Conservation (phyloP, 202 grass and related monocot genomes). For the Cymbopogon flexuosus region DNA sequence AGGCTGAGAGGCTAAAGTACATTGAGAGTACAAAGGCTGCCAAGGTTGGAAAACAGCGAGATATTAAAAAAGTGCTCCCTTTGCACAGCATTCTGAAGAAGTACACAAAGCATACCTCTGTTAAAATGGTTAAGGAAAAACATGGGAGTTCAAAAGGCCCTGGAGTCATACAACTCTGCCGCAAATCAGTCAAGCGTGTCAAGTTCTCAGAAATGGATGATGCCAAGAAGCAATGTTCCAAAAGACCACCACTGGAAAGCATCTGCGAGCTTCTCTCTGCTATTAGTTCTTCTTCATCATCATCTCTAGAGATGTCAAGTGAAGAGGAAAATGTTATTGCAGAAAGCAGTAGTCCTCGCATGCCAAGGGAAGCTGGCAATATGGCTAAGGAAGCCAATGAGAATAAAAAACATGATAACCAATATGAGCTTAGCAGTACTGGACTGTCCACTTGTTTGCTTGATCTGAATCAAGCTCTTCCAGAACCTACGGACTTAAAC, state of each 20-base stretch:
- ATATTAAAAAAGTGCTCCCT: constrained; percentile 33
- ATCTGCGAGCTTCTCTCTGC: constrained; percentile 46
- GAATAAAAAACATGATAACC: background rate
- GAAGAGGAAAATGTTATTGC: constrained; percentile 30
- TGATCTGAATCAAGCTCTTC: constrained; percentile 50
- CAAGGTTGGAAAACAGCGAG: constrained; percentile 24
- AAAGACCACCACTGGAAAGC: constrained; percentile 34
- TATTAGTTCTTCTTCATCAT: constrained; percentile 41
- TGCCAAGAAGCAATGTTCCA: constrained; percentile 35
- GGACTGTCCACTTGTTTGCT: constrained; percentile 17
- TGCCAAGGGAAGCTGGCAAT: constrained; percentile 6
- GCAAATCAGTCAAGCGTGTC: constrained; percentile 48
- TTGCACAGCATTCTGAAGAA: constrained; percentile 52
- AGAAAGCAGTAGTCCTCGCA: constrained; percentile 33
- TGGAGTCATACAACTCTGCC: constrained; percentile 42
- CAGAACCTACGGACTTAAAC: constrained; percentile 35
- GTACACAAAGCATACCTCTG: constrained; percentile 40
- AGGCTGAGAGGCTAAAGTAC: constrained; percentile 18
- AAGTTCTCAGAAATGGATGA: constrained; percentile 40
- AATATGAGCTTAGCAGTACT: constrained; percentile 21
- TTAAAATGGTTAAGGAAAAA: constrained; percentile 49
- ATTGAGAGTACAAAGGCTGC: constrained; percentile 12
- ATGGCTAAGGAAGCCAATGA: constrained; percentile 14
- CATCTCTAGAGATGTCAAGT: constrained; percentile 37
- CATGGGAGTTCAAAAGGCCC: constrained; percentile 20